Evolutionary conservation across 2,329 filamentous ascomycete genomes (phyloP).

Genomic region (Sarocladium strictum): DNA sequence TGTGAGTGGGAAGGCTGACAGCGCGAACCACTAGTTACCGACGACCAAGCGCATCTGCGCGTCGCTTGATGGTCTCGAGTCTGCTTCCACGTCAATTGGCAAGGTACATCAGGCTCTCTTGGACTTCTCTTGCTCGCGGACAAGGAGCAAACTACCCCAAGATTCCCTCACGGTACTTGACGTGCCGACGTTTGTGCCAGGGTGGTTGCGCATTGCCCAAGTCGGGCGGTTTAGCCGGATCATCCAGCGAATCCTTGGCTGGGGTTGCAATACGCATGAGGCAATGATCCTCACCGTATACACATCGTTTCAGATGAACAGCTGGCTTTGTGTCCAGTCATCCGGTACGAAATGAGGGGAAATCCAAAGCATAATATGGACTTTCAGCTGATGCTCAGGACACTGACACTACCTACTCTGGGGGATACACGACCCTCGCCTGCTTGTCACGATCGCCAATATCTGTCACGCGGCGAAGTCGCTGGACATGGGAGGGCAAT

Average conservation of each 20-base stretch:
- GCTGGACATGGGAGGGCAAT: too few species aligned
- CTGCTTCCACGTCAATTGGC: neutral
- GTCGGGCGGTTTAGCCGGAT: conserved; percentile 1
- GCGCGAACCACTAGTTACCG: neutral
- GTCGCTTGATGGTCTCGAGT: neutral
- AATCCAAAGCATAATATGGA: neutral
- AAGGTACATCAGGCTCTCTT: neutral
- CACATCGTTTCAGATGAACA: conserved; percentile 7
- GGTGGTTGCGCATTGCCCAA: conserved; percentile 1
- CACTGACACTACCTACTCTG: too few species aligned
- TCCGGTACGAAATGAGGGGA: neutral
- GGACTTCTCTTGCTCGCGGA: neutral
- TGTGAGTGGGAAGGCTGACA: neutral
- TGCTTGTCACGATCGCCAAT: conserved; percentile 6
- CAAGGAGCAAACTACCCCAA: conserved; percentile 1
- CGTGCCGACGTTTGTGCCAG: neutral
- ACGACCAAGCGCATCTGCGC: neutral
- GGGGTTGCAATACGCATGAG: neutral
- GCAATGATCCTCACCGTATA: conserved; percentile 6
- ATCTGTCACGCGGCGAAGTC: neutral
- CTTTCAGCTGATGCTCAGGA: neutral
- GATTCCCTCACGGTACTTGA: conserved; percentile 7
- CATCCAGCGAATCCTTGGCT: conserved; percentile 2
- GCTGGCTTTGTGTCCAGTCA: neutral
- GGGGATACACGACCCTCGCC: neutral